A percentile compares a stretch with the other conserved stretches of the same genome.
Evolutionary conservation across 768 basidiomycete genomes (phyloP).

Genomic region (Suillus variegatus): DNA sequence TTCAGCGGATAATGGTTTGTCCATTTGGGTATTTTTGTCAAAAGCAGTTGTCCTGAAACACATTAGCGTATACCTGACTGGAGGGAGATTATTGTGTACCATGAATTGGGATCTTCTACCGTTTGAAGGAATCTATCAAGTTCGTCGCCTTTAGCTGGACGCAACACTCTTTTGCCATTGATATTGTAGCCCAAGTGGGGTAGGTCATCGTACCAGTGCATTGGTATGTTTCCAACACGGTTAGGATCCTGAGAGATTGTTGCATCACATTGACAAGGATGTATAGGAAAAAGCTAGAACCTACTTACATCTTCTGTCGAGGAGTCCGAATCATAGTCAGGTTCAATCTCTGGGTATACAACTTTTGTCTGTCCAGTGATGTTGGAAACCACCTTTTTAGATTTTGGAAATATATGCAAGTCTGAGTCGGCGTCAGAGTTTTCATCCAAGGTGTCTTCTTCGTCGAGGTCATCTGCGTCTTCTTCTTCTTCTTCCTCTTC

Average conservation of each 20-base stretch:
- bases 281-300: slow-evolving; percentile 2
- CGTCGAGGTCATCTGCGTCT: slow-evolving; percentile 36
- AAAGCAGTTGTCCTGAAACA: slow-evolving; percentile 81
- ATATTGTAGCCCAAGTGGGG: slow-evolving; percentile 99
- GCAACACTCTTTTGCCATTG: slow-evolving; percentile 90
- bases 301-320: slow-evolving; percentile 85
- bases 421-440: slow-evolving; percentile 42
- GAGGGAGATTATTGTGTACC: slow-evolving; percentile 50
- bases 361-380: slow-evolving; percentile 85
- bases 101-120: slow-evolving; percentile 87
- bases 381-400: slow-evolving; percentile 70
- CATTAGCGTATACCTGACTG: background rate
- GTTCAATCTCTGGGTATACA: slow-evolving; percentile 87
- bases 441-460: slow-evolving; percentile 34
- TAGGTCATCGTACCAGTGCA: slow-evolving; percentile 99
- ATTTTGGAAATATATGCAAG: slow-evolving; percentile 58
- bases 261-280: slow-evolving; percentile 10
- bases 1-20: slow-evolving; percentile 83
- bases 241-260: slow-evolving; percentile 71
- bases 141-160: slow-evolving; percentile 94
- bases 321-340: slow-evolving; percentile 89
- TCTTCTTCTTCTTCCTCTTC: slow-evolving; percentile 32
- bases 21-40: slow-evolving; percentile 83
- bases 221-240: slow-evolving; percentile 91
- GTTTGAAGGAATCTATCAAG: slow-evolving; percentile 95